Evolutionary conservation across 2,329 filamentous ascomycete species (phyloP), one percentile per base, ranked within the genome.

Genomic region (Sporothrix brasiliensis): DNA sequence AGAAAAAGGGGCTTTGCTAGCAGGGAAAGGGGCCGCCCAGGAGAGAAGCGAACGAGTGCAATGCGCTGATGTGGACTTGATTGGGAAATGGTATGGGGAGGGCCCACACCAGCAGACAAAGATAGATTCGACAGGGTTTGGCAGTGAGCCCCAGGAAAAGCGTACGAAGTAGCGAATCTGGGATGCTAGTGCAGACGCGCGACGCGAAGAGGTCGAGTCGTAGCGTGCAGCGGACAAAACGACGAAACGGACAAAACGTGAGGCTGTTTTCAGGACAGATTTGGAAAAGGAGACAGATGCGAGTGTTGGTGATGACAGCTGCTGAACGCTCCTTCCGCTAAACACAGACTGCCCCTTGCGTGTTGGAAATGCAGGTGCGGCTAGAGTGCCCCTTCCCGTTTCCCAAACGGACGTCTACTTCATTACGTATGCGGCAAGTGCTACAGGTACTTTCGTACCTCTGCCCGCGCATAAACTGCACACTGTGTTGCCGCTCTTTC

Each of bases 41-140:
- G 39, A 58, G 54, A 67, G 60, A 9, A 10, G 34, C 9, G 21
- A 49, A 66, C n/a, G 24, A 34, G n/a, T 34, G 60, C 19, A 50
- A 66, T 47, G 63, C 53, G 70, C 63, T 71, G 69, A 71, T 66
- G 69, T 71, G 69, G 69, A 68, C 56, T 58, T 68, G 63, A 68
- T 68, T 70, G 65, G 69, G 54, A 30, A 66, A 34, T 39, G 47
- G 47, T 52, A 24, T 16, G 41, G 44, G 30, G 13, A 58, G 44
- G 54, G n/a, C 68, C 69, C 69, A 71, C 69, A 71, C 65, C 27
- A 65, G 65, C 56, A 70, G 54, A 52, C 34, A 58, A 53, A 44
- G 16, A 27, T 9, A 2, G 24, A 50, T 27, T 27, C 21, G 52
- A 56, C 56, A 69, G 68, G 69, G 69, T 70, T 67, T 67, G 30